Evolutionary conservation across 768 basidiomycete species (phyloP), one percentile per base, ranked within the genome.

Genomic region (Pleurotus eryngii): DNA sequence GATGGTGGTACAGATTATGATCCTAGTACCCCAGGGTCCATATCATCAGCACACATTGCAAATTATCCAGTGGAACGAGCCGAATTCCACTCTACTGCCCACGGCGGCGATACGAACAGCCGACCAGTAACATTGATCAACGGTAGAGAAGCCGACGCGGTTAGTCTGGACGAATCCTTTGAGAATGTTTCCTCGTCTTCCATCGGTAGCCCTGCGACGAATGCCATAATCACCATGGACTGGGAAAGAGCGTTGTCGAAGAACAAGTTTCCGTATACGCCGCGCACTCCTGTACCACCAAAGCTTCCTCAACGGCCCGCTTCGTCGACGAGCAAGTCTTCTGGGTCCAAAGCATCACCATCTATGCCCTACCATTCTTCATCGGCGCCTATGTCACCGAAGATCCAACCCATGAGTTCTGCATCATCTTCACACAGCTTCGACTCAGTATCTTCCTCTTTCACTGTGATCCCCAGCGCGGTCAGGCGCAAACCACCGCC

Each of bases 141-240:
- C 43, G 65, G 65, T 18, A 68, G 69, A 27, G 81, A 84, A 39
- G 61, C 70, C 2, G 85, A 87, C 60, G 72, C 77, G 6, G 71
- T 73, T 42, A 87, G 85, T 62, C 76, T 88, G n/a, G 76, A 79
- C 49, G 88, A 87, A 59, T 90, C 88, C 1, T 91, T 84, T 62
- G 89, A 90, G 65, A 78, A 88, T 37, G 78, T 90, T 17, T 83
- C 85, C 7, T 71, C 76, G 3, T 74, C 81, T 5, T 78, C 81
- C 14, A 67, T 82, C 5, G 72, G 75, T 35, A 87, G 84, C 60
- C 85, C 86, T 12, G 72, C 72, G 12, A 76, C 76, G 12, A 73
- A 77, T 22, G 74, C 75, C 8, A 70, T 70, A 48, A 72, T 80
- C 26, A 66, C 69, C 17, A 72, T 75, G 24, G 81, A 83, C 59